These are phyloP conservation scores for Xylaria sp. DNA, from an alignment of 2,329 filamentous ascomycete genomes.

Conservation along the genomic window DNA sequence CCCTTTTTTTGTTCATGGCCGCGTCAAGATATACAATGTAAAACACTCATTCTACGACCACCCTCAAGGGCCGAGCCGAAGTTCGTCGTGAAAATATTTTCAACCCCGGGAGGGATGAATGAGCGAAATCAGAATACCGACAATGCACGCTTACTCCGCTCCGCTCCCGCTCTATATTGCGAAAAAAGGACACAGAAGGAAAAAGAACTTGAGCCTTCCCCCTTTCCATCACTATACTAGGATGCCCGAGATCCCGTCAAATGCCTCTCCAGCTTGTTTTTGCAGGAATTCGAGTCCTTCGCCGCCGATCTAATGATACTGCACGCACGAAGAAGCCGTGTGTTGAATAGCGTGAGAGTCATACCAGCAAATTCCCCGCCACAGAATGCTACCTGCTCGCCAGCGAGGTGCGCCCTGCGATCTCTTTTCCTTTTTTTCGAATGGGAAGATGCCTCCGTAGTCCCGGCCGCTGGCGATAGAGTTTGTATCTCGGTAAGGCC, in stretches of 20 bases:
- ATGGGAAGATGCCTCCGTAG: slow-evolving; percentile 2
- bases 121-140: slow-evolving; percentile 27
- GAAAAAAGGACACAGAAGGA: slow-evolving; percentile 1
- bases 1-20: neutral
- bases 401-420: neutral
- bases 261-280: slow-evolving; percentile 19
- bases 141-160: slow-evolving; percentile 30
- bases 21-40: slow-evolving; percentile 21
- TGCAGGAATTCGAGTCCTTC: slow-evolving; percentile 10
- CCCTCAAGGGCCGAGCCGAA: neutral
- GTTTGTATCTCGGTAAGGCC: slow-evolving; percentile 11
- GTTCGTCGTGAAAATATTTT: slow-evolving; percentile 2
- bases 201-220: slow-evolving; percentile 20
- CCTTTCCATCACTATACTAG: slow-evolving; percentile 19
- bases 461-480: slow-evolving; percentile 2
- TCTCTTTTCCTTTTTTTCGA: neutral
- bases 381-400: slow-evolving; percentile 13
- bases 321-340: slow-evolving; percentile 5
- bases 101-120: neutral
- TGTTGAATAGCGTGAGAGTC: slow-evolving; percentile 6
- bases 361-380: neutral
- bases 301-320: neutral
- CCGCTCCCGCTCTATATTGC: slow-evolving; percentile 9
- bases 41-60: neutral
- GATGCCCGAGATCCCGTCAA: slow-evolving; percentile 21